Percentiles rank a stretch among this genome's conserved stretches.
Conservation (phyloP, 2,329 filamentous ascomycete species). For the Pseudohalonectria lignicola region DNA sequence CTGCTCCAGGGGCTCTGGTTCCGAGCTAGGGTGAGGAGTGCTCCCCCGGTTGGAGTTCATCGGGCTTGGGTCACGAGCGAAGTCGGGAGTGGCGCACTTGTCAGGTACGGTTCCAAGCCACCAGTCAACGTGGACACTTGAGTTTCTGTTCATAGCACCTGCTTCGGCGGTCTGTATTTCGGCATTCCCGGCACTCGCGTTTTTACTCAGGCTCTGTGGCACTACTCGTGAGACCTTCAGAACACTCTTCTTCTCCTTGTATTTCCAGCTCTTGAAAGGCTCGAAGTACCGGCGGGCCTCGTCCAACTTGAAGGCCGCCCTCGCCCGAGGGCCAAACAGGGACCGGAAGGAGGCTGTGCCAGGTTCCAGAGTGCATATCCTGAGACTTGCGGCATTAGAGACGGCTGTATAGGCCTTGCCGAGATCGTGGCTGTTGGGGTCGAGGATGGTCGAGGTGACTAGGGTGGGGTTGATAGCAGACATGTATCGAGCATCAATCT, state of each 20-base stretch:
- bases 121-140: too few relatives aligned
- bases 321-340: constrained; percentile 11
- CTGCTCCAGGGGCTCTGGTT: too few relatives aligned
- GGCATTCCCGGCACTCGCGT: neutral
- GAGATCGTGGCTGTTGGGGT: constrained; percentile 10
- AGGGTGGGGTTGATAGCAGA: constrained; percentile 16
- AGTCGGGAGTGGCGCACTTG: too few relatives aligned
- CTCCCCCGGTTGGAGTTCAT: too few relatives aligned
- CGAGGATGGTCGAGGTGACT: constrained; percentile 16
- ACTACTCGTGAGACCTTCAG: neutral
- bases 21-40: too few relatives aligned
- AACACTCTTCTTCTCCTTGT: neutral
- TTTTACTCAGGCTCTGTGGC: neutral
- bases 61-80: too few relatives aligned
- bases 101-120: too few relatives aligned
- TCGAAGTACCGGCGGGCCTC: constrained; percentile 5
- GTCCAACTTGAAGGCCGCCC: constrained; percentile 6
- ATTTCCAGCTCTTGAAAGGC: constrained; percentile 6
- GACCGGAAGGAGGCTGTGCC: constrained; percentile 4
- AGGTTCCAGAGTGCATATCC: constrained; percentile 12
- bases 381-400: constrained; percentile 13
- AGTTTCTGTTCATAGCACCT: too few relatives aligned
- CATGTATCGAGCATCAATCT: constrained; percentile 16
- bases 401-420: constrained; percentile 8
- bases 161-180: too few relatives aligned